Base-by-base conservation (phyloP, 1,284 basidiomycete genomes). In the Cystobasidiaceae sp. region DNA sequence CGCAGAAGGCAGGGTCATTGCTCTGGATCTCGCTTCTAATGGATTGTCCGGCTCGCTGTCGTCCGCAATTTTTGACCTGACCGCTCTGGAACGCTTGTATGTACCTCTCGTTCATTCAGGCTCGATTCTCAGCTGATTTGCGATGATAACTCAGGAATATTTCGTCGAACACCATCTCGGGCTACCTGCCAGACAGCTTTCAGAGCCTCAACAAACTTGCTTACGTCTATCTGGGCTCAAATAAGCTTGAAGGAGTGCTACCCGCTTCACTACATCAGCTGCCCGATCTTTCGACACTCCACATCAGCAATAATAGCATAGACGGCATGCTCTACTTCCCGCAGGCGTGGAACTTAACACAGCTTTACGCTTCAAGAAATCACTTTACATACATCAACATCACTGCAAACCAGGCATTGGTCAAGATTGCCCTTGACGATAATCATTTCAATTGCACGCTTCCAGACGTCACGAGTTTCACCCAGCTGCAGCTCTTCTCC, bases 251-350 rank as follows among this genome's bases (percentile, higher is more conserved):
- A 2, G 69, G 69, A n/a, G 44, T 51, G 17, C 45, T 70, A 28
- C 67, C 67, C 5, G 17, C 64, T 4, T 62, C 59, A 9, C 60
- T 70, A 19, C 64, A 63, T 17, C 15, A 50, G 17, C 58, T 51
- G 11, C 19, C 62, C 17, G 33, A 63, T 0, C 21, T 68, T 15
- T 39, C 32, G 19, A 44, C 51, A 27, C 37, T 68, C 8, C 67
- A 70, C 28, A 52, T 67, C 46, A 51, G 63, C 28, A 68, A 68
- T 51, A 68, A 70, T 48, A 51, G 49, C 7, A 44, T 70, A 23
- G 34, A 67, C 32, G 64, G 67, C 3, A 37, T 59, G 13, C 50
- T 68, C n/a, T 30, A 60, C 13, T 68, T 70, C 60, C 60, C 64
- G 4, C 52, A 63, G 7, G 67, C 67, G 1, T 43, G 45, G 25